Conservation (phyloP, 306 rosid species). For the Trichosanthes truncata region DNA sequence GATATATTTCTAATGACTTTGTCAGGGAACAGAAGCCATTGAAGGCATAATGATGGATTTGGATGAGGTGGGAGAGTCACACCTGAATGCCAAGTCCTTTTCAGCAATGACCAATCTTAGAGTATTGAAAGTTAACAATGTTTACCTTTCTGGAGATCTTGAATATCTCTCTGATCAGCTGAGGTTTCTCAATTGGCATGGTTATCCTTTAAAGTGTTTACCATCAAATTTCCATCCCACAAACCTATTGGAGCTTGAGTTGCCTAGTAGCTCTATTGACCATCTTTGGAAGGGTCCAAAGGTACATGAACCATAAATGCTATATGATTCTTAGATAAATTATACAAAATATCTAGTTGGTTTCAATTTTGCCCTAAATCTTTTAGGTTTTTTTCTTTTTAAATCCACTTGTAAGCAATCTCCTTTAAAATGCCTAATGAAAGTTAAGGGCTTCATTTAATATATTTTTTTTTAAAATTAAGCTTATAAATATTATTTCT, state of each 20-base stretch:
- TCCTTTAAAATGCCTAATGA: no score
- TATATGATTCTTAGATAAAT: background rate
- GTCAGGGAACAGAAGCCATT: slow-evolving; percentile 12
- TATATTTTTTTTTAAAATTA: no score
- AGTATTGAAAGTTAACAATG: slow-evolving; percentile 11
- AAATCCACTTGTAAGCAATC: background rate
- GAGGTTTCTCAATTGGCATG: background rate
- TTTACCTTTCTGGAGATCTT: background rate
- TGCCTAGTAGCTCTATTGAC: background rate
- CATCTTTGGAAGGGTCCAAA: slow-evolving; percentile 7
- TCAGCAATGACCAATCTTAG: slow-evolving; percentile 10
- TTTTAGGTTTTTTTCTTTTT: no score
- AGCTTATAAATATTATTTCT: no score
- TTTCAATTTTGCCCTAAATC: background rate
- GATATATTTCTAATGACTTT: background rate
- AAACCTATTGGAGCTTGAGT: background rate
- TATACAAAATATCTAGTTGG: background rate
- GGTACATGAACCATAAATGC: background rate
- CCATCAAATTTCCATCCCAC: slow-evolving; percentile 5
- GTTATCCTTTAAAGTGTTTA: background rate
- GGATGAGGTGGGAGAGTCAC: background rate
- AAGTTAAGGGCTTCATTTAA: no score
- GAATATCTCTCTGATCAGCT: slow-evolving; percentile 11
- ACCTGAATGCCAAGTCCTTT: slow-evolving; percentile 7
- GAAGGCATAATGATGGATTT: slow-evolving; percentile 6